These are phyloP conservation scores for Tetrahymena malaccensis DNA, from an alignment of 73 alveolate genomes.

Conservation along the genomic window DNA sequence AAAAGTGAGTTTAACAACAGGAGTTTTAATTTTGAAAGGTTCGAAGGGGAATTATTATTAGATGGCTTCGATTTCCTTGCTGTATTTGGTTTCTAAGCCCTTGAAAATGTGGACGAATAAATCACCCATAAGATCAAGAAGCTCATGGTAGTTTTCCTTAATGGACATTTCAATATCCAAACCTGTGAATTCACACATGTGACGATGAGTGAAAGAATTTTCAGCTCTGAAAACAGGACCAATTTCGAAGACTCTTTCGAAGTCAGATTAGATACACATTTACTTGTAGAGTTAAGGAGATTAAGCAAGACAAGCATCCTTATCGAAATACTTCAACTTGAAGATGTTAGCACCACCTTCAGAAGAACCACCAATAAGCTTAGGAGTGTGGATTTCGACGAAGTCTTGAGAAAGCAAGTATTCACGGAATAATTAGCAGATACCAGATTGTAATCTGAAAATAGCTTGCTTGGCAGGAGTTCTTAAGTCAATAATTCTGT, in stretches of 20 bases:
- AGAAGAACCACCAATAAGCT: constrained; percentile 99
- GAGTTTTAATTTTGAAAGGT: constrained; percentile 77
- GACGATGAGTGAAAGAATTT: constrained; percentile 94
- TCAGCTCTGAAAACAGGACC: constrained; percentile 99
- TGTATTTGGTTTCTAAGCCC: constrained; percentile 72
- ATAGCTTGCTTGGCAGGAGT: constrained; percentile 96
- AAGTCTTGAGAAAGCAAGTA: constrained; percentile 72
- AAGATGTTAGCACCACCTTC: constrained; percentile 99
- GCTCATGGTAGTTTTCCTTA: constrained; percentile 95
- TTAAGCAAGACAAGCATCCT: constrained; percentile 98
- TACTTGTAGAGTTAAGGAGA: constrained; percentile 99
- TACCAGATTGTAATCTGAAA: constrained; percentile 87
- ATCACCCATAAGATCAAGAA: constrained; percentile 81
- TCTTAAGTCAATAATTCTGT: constrained; percentile 90
- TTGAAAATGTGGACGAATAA: constrained; percentile 79
- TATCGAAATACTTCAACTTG: constrained; percentile 88
- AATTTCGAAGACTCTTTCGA: constrained; percentile 97
- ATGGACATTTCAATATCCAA: constrained; percentile 98
- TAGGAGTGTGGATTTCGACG: constrained; percentile 99
- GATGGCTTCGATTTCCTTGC: constrained; percentile 73
- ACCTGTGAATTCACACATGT: constrained; percentile 98
- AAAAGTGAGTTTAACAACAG: constrained; percentile 79
- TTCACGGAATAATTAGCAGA: constrained; percentile 92
- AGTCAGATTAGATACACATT: constrained; percentile 97
- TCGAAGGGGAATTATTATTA: constrained; percentile 86